These are phyloP conservation scores for Yarrowia porcina DNA, from an alignment of 805 yeast genomes.

Conservation along the genomic window DNA sequence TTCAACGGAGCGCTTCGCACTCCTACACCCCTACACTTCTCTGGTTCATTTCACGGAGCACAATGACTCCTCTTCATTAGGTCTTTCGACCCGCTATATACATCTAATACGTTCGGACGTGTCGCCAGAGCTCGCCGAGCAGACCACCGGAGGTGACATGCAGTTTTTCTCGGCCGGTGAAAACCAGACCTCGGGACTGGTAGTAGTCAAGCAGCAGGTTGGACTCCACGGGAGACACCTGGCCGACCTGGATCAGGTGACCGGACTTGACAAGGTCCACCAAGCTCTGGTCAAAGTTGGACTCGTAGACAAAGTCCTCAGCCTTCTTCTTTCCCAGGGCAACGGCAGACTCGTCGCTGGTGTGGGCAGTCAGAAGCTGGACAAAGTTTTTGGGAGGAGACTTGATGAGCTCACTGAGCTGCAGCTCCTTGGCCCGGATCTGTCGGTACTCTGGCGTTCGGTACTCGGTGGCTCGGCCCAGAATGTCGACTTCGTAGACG, in stretches of 20 bases:
- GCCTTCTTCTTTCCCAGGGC: neutral
- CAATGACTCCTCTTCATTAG: too few species aligned
- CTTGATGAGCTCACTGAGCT: neutral
- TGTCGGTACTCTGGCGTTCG: conserved; percentile 6
- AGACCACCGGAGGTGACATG: neutral
- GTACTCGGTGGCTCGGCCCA: conserved; percentile 14
- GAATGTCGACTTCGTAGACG: neutral
- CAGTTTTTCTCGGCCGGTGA: neutral
- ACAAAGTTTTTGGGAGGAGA: conserved; percentile 13
- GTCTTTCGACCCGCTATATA: neutral
- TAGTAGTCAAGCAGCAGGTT: conserved; percentile 1
- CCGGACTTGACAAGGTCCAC: neutral
- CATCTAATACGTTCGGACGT: conserved; percentile 3
- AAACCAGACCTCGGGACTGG: neutral
- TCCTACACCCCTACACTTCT: too few species aligned
- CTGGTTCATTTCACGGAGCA: too few species aligned
- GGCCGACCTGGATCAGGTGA: neutral
- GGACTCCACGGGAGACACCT: neutral
- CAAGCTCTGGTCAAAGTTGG: neutral
- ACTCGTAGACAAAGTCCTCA: conserved; percentile 6
- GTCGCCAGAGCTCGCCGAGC: conserved; percentile 21
- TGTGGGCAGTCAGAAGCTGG: neutral
- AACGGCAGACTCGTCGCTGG: neutral
- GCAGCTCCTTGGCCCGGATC: neutral
- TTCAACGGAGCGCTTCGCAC: too few species aligned